phyloP scores from a whole-genome alignment of 2,329 filamentous ascomycete genomes.

The Fusarium nygamai region DNA sequence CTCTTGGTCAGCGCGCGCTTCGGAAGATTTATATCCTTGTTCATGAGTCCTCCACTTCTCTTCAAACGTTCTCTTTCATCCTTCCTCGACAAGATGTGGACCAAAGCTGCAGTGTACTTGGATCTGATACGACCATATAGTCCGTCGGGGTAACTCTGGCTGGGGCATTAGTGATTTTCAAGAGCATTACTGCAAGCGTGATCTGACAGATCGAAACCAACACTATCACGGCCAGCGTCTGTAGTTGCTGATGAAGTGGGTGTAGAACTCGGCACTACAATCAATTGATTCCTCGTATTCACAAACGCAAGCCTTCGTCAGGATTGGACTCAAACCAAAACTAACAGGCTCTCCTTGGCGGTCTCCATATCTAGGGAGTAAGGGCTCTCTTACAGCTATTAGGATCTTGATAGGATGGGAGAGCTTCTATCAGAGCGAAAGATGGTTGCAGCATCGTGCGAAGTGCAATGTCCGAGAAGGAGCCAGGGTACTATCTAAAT shows the following conservation, averaged over 20 bases:
- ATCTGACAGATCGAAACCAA: conserved; percentile 34
- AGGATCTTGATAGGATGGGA: conserved; percentile 22
- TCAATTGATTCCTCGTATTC: neutral
- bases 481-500: conserved; percentile 14
- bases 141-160: neutral
- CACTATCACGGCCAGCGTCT: conserved; percentile 23
- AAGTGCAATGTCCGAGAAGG: conserved; percentile 4
- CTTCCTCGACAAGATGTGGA: neutral
- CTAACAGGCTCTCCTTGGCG: conserved; percentile 24
- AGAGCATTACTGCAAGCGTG: conserved; percentile 15
- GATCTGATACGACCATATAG: neutral
- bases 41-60: conserved; percentile 12
- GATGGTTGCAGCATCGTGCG: conserved; percentile 20
- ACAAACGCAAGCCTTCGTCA: neutral
- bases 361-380: conserved; percentile 25
- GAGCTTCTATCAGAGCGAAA: conserved; percentile 14
- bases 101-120: neutral
- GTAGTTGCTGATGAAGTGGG: neutral
- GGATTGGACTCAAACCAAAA: conserved; percentile 19
- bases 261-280: neutral
- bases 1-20: conserved; percentile 6
- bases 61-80: conserved; percentile 3
- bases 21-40: conserved; percentile 18
- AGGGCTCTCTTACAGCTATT: neutral
- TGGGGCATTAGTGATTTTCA: neutral